Base-by-base conservation (phyloP, 257 asterid genomes). In the Nicotiana otophora region DNA sequence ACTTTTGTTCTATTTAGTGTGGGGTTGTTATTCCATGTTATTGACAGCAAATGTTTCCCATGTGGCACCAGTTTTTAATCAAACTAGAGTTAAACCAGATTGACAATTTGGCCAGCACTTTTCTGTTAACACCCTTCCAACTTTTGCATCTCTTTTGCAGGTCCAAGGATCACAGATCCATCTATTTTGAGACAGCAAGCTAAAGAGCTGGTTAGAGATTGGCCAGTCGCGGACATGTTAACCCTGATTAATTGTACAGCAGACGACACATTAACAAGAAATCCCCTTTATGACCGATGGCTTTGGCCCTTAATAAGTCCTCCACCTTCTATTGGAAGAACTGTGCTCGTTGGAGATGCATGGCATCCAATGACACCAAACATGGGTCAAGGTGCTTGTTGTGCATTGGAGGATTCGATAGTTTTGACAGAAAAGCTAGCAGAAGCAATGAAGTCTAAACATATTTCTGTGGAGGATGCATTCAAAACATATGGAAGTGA, bases 331-430 rank as follows among this genome's bases (percentile, higher is more conserved):
- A 66, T 33, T 10, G 97, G 96, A 31, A 90, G 83, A 20, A 91
- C 88, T 11, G 96, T 93, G 82, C 92, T 96, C 5, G 92, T 88
- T 26, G 98, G 99, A 0, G 98, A 94, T 80, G 98, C 98, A 4
- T 94, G 98, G 97, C 99, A 96, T 85, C 98, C 98, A 0, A 96
- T 96, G 99, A 96, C 99, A 1, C 98, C 99, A n/a, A 93, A 94
- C 80, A 90, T 93, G 0, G 99, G 98, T 10, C 98, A 96, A 85
- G 99, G 98, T 5, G 99, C 92, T 0, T 94, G 99, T 62, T 92
- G 97, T 54, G 97, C 98, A 0, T 85, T 94, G 26, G 98, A 94
- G 86, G 99, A 96, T 80, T 87, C 97, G 0, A 86, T 94, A 4
- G 91, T 94, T 61, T 83, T 93, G 67, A 87, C 94, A 48, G 85